Evolutionary conservation across 805 yeast species (phyloP), one percentile per base, ranked within the genome.

Genomic region (Candida railenensis): DNA sequence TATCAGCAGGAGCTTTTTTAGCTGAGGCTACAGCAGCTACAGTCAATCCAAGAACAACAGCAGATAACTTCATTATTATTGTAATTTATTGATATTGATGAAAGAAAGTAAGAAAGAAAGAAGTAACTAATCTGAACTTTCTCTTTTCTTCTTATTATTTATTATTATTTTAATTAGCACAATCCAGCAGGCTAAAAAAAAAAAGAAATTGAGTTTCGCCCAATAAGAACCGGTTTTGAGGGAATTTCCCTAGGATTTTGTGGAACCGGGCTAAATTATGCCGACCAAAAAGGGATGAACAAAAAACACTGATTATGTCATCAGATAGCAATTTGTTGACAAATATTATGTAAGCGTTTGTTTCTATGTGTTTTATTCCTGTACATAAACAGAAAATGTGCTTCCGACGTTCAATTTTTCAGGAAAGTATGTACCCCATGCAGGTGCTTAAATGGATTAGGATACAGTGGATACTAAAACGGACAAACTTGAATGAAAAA

Each of bases 61-160:
- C 62, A 44, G 74, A 55, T 46, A 74, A 63, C 68, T 73, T 76
- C 81, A 77, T 76, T 32, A 14, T 28, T 5, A 19, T 32, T n/a
- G n/a, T n/a, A n/a, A 11, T 7, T 14, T 7, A n/a, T 33, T 8
- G 16, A 25, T 25, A 11, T 25, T 25, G 30, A 25, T 25, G 30
- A 25, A 14, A 11, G 14, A 30, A 34, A 34, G 37, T 19, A 8
- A 19, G 16, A 37, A 37, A 16, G 20, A 37, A 21, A 37, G 25
- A n/a, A 37, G 25, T 37, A 11, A 16, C 5, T 16, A 37, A 34
- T 34, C 14, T 7, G 19, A 25, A 25, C 30, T 25, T 25, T 25
- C 11, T 25, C 11, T 25, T 25, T 25, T 25, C 11, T 5, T 5
- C 30, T 25, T 25, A 7, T 25, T 25, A 7, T 25, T 25, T 25